Evolutionary conservation across 192 early-diverging fungal species (phyloP), one percentile per base, ranked within the genome.

Genomic region (Geosiphon pyriformis): DNA sequence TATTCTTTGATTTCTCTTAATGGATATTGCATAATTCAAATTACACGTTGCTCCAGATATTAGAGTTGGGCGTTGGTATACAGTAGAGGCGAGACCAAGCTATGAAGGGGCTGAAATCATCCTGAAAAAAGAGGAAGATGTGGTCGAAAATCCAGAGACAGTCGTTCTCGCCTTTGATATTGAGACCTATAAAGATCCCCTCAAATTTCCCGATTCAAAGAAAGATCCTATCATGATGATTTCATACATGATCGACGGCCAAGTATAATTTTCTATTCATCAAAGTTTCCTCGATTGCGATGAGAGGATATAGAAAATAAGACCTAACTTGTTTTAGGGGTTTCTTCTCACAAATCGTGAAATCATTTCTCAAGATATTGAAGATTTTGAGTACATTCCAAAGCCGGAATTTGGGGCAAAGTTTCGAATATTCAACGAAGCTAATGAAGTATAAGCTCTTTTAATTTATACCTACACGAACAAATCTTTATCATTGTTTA

Each of bases 211-310:
- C 7, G 97, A 98, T 65, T 82, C 94, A 0, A 53, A 75, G 2
- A 86, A 88, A 31, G 97, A 99, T 72, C 85, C 83, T 42, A 92
- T 99, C 66, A 99, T 98, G 94, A 99, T 99, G 97, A 96, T 99
- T 69, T 98, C 95, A 30, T 99, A 99, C 74, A 99, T 99, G 97
- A 90, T 99, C 56, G 94, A 98, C 61, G 97, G 94, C 22, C 89
- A 91, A 76, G 92, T 94, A 83, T 54, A 48, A 20, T 27, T 32
- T 18, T 26, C 1, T 56, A 10, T 3, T 12, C 42, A 52, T 4
- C 17, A n/a, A n/a, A n/a, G n/a, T n/a, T n/a, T n/a, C n/a, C n/a
- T n/a, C n/a, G n/a, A n/a, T n/a, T n/a, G n/a, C n/a, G n/a, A n/a
- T n/a, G n/a, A n/a, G n/a, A n/a, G n/a, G n/a, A n/a, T n/a, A n/a